These are phyloP conservation scores for Rosa hybrid DNA, from an alignment of 331 rosid genomes.

Conservation along the genomic window DNA sequence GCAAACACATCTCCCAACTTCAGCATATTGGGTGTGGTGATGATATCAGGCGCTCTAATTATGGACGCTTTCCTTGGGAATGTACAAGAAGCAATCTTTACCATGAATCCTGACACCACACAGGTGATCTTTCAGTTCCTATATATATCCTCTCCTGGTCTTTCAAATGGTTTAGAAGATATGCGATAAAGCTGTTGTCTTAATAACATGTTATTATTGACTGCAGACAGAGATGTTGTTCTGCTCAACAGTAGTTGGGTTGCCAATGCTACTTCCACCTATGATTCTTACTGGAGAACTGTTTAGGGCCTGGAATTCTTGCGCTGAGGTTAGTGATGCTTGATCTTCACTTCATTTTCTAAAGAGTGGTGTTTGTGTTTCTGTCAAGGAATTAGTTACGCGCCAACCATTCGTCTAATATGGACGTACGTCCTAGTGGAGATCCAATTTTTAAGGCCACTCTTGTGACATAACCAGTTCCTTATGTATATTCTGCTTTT, in stretches of 20 bases:
- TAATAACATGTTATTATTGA: not conserved
- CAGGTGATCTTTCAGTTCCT: conserved; percentile 35
- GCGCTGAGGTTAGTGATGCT: conserved; percentile 41
- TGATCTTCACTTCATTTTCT: not conserved
- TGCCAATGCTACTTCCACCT: conserved; percentile 52
- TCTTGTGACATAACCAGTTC: not conserved
- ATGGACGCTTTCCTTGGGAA: conserved; percentile 72
- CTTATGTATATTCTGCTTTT: not conserved
- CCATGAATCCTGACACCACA: conserved; percentile 57
- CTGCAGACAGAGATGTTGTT: conserved; percentile 65
- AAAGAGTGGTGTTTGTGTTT: not conserved
- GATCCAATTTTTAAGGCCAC: not conserved
- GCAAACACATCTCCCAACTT: conserved; percentile 68
- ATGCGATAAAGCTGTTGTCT: not conserved
- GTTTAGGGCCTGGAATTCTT: conserved; percentile 58
- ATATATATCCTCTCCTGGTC: not conserved
- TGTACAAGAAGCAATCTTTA: conserved; percentile 68
- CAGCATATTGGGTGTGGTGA: conserved; percentile 46
- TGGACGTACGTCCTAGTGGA: not conserved
- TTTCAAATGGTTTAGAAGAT: not conserved
- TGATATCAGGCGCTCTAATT: conserved; percentile 60
- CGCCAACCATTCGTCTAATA: not conserved
- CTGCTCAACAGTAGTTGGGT: conserved; percentile 66
- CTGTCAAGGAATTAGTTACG: not conserved
- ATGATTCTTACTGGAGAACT: conserved; percentile 68